Conservation (phyloP, 257 asterid genomes). For the Gentiana macrophylla region DNA sequence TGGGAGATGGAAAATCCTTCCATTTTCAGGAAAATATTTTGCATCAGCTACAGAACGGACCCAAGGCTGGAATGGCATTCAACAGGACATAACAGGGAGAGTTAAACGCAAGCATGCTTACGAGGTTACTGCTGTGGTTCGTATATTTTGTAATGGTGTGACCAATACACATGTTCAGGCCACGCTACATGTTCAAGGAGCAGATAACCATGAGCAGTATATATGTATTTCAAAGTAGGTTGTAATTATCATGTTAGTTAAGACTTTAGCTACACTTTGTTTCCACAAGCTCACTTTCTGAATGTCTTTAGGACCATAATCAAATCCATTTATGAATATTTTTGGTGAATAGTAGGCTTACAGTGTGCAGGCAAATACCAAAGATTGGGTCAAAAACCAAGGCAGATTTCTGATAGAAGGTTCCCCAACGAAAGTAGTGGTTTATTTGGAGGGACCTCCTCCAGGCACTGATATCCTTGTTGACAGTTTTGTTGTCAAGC, state of each 20-base stretch:
- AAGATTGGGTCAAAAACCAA: constrained; percentile 72
- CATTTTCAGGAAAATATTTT: constrained; percentile 65
- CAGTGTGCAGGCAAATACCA: constrained; percentile 83
- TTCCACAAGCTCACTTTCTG: too few species aligned
- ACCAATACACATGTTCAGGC: constrained; percentile 48
- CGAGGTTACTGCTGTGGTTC: constrained; percentile 56
- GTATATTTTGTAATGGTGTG: constrained; percentile 48
- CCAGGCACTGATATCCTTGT: constrained; percentile 82
- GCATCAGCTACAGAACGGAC: constrained; percentile 69
- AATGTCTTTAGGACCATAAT: too few species aligned
- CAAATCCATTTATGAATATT: too few species aligned
- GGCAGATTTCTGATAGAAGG: constrained; percentile 79
- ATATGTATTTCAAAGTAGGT: constrained; percentile 62
- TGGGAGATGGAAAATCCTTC: constrained; percentile 69
- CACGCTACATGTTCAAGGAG: constrained; percentile 59
- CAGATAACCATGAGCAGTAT: constrained; percentile 69
- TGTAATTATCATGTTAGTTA: not conserved
- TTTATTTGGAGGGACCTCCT: constrained; percentile 85
- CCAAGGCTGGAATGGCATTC: constrained; percentile 89
- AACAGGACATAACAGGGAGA: constrained; percentile 82
- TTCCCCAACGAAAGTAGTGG: constrained; percentile 44
- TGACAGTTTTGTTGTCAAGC: constrained; percentile 46
- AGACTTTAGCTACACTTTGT: too few species aligned
- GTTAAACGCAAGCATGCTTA: constrained; percentile 69
- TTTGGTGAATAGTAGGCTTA: not conserved